Evolutionary conservation across 2,329 filamentous ascomycete species (phyloP).

Genomic region (Colletotrichum euphorbiae): DNA sequence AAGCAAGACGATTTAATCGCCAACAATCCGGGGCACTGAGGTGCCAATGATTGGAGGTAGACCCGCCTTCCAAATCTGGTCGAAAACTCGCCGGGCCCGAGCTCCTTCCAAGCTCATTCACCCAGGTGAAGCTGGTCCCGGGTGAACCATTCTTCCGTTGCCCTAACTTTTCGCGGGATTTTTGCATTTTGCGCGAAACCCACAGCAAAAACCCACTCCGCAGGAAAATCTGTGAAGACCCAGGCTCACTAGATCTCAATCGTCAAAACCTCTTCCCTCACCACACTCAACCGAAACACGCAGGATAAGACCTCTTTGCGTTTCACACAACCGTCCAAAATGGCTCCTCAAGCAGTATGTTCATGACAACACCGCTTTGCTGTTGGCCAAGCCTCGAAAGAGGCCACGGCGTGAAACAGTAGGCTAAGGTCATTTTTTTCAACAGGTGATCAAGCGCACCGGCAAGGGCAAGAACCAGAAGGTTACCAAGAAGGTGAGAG

Average conservation of each 20-base stretch:
- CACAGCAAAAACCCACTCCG: conserved; percentile 31
- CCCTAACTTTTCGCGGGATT: conserved; percentile 33
- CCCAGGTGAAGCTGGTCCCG: neutral
- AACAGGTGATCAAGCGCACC: conserved; percentile 70
- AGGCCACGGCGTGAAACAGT: conserved; percentile 80
- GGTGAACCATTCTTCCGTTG: conserved; percentile 30
- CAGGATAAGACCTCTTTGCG: conserved; percentile 86
- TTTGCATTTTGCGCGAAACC: conserved; percentile 21
- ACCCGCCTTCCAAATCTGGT: conserved; percentile 5
- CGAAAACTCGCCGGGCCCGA: neutral
- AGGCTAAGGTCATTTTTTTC: conserved; percentile 84
- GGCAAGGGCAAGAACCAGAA: conserved; percentile 75
- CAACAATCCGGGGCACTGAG: neutral
- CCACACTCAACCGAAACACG: conserved; percentile 61
- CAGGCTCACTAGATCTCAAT: conserved; percentile 31
- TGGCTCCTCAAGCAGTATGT: conserved; percentile 93
- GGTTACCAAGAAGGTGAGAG: conserved; percentile 84
- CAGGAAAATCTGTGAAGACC: conserved; percentile 24
- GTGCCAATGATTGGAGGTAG: neutral
- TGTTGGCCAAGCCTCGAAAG: conserved; percentile 75
- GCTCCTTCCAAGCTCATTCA: neutral
- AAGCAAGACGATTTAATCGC: neutral
- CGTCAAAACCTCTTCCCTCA: conserved; percentile 30
- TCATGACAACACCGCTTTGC: conserved; percentile 84
- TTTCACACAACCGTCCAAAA: conserved; percentile 65